A percentile compares a stretch with the other conserved stretches of the same genome.
phyloP scores from a whole-genome alignment of 2,329 filamentous ascomycete species.

The Monascus ruber region DNA sequence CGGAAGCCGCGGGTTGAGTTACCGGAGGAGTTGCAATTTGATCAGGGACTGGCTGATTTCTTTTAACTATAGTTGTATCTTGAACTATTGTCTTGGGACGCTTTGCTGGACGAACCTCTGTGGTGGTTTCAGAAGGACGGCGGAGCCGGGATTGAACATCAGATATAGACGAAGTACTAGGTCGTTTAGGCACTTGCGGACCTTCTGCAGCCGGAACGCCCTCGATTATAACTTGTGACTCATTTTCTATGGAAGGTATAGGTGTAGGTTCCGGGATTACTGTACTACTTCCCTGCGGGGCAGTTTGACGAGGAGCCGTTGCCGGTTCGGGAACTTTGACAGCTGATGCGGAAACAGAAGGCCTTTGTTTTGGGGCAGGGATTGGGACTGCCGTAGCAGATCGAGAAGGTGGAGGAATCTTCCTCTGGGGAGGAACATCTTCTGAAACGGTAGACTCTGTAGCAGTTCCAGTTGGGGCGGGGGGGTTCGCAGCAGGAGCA shows the following conservation, averaged over 20 bases:
- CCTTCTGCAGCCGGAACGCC: constrained; percentile 2
- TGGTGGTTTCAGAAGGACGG: constrained; percentile 3
- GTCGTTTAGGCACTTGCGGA: constrained; percentile 1
- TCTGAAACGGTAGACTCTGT: constrained; percentile 14
- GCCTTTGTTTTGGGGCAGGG: constrained; percentile 16
- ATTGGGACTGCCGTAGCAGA: constrained; percentile 15
- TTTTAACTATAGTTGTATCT: not conserved
- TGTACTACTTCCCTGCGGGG: constrained; percentile 8
- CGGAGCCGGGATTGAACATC: constrained; percentile 2
- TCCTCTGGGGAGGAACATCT: constrained; percentile 2
- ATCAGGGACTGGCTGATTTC: not conserved
- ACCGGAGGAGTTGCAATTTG: constrained; percentile 12
- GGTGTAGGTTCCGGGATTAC: constrained; percentile 6
- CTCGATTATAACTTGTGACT: constrained; percentile 3
- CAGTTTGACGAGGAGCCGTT: constrained; percentile 8
- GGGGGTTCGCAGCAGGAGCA: not conserved
- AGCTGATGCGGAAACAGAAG: constrained; percentile 6
- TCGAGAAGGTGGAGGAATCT: constrained; percentile 1
- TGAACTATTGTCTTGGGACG: constrained; percentile 12
- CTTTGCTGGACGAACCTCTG: constrained; percentile 17
- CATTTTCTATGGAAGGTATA: constrained; percentile 6
- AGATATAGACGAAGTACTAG: constrained; percentile 3
- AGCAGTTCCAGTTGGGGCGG: not conserved
- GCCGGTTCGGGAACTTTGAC: not conserved
- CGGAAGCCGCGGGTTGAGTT: constrained; percentile 11